Conservation (phyloP, 2,329 filamentous ascomycete genomes). For the Beauveria australis region DNA sequence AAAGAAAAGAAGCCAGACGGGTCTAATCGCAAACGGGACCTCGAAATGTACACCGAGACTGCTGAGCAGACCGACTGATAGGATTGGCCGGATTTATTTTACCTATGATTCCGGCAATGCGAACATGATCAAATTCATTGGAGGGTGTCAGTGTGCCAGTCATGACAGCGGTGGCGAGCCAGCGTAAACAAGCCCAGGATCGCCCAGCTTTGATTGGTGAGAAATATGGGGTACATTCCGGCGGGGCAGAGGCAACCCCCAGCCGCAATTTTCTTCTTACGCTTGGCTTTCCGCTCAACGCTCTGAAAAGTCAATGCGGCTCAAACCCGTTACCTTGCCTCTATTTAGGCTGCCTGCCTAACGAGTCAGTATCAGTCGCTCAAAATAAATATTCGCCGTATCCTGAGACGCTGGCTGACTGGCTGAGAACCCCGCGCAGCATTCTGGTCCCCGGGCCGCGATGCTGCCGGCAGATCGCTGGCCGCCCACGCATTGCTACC, state of each 20-base stretch:
- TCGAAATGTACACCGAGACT: not conserved
- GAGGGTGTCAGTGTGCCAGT: not conserved
- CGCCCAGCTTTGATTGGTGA: not conserved
- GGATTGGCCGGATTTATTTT: too few relatives aligned
- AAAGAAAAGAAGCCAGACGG: not conserved
- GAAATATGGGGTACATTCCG: not conserved
- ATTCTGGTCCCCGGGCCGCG: not conserved
- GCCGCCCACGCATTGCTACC: too few relatives aligned
- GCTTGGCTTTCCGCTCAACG: not conserved
- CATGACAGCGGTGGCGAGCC: conserved; percentile 2
- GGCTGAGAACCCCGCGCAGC: not conserved
- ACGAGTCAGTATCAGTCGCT: conserved; percentile 1
- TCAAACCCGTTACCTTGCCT: not conserved
- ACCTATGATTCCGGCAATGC: too few relatives aligned
- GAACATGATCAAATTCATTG: not conserved
- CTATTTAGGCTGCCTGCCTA: not conserved
- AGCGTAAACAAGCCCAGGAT: conserved; percentile 1
- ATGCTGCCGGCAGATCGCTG: conserved; percentile 3
- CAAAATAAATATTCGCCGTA: conserved; percentile 2
- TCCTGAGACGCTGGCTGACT: conserved; percentile 3
- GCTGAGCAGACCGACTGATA: too few relatives aligned
- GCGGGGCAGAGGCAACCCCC: conserved; percentile 5
- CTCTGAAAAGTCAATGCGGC: not conserved
- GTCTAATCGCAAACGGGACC: not conserved
- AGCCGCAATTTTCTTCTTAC: conserved; percentile 3